These are phyloP conservation scores for Globisporangium splendens DNA, from an alignment of 352 stramenopile species.

Conservation along the genomic window DNA sequence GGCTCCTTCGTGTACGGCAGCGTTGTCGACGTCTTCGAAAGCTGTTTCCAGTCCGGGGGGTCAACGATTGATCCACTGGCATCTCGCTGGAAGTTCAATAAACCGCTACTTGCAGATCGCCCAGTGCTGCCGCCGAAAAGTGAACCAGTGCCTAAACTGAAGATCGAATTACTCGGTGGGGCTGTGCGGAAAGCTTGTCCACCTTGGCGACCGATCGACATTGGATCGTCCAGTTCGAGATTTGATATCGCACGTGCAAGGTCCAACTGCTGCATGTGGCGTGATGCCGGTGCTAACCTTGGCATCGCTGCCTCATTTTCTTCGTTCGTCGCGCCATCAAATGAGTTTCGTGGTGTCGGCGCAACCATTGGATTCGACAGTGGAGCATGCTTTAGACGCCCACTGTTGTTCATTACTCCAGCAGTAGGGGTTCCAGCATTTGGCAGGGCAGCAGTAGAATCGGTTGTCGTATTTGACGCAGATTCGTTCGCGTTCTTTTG, in stretches of 20 bases:
- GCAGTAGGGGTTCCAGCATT: constrained; percentile 8
- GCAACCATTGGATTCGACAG: constrained; percentile 8
- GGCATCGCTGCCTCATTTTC: constrained; percentile 15
- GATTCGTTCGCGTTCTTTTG: constrained; percentile 23
- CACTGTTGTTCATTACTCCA: not conserved
- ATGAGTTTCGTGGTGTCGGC: constrained; percentile 15
- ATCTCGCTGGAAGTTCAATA: constrained; percentile 50
- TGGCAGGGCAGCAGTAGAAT: constrained; percentile 17
- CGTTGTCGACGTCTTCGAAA: constrained; percentile 52
- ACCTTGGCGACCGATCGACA: constrained; percentile 57
- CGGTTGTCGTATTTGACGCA: constrained; percentile 4
- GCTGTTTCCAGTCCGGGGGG: constrained; percentile 56
- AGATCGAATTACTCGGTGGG: constrained; percentile 60
- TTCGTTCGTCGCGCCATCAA: constrained; percentile 16
- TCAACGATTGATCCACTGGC: constrained; percentile 40
- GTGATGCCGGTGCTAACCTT: constrained; percentile 54
- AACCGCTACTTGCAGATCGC: constrained; percentile 28
- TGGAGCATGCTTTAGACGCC: not conserved
- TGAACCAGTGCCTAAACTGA: constrained; percentile 59
- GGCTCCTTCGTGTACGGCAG: constrained; percentile 51
- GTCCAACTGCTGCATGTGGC: constrained; percentile 78
- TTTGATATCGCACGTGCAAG: constrained; percentile 73
- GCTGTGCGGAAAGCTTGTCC: constrained; percentile 44
- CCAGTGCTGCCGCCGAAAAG: constrained; percentile 37
- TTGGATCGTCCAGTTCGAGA: constrained; percentile 72